These are phyloP conservation scores for Papiliotrema terrestris DNA, from an alignment of 1,284 basidiomycete genomes.

Conservation along the genomic window DNA sequence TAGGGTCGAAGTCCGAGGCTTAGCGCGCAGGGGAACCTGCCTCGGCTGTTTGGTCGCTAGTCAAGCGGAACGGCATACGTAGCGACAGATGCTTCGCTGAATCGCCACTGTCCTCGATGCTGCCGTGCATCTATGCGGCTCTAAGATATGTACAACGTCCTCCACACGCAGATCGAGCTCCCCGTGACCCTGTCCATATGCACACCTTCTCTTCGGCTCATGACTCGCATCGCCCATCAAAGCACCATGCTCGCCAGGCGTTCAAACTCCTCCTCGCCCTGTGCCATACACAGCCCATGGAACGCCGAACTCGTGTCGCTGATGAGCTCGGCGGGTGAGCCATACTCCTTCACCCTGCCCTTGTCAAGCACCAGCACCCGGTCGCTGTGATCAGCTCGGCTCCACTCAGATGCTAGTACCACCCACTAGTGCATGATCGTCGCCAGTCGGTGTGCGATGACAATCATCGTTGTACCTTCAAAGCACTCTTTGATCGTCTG, in stretches of 20 bases:
- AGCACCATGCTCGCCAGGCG: constrained; percentile 12
- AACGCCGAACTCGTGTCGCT: constrained; percentile 26
- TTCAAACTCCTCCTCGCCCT: constrained; percentile 42
- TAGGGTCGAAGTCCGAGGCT: no score
- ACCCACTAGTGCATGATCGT: constrained; percentile 44
- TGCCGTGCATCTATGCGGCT: no score
- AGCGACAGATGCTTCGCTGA: no score
- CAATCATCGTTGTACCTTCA: constrained; percentile 60
- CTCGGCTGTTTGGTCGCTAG: no score
- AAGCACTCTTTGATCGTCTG: constrained; percentile 70
- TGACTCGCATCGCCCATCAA: neutral
- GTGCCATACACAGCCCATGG: constrained; percentile 40
- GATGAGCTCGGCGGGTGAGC: constrained; percentile 32
- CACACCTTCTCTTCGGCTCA: no score
- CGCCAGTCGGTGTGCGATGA: constrained; percentile 71
- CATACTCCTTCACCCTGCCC: constrained; percentile 53
- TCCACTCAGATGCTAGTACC: neutral
- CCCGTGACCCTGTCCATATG: no score
- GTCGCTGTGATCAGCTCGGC: constrained; percentile 53
- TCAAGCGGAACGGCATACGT: no score
- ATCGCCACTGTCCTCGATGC: no score
- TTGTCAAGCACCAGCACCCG: constrained; percentile 70
- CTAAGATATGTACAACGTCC: no score
- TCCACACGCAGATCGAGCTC: no score
- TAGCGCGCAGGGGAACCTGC: no score